A percentile compares a stretch with the other conserved stretches of the same genome.
phyloP scores from a whole-genome alignment of 1,284 basidiomycete species.

The Gymnopus androsaceus region DNA sequence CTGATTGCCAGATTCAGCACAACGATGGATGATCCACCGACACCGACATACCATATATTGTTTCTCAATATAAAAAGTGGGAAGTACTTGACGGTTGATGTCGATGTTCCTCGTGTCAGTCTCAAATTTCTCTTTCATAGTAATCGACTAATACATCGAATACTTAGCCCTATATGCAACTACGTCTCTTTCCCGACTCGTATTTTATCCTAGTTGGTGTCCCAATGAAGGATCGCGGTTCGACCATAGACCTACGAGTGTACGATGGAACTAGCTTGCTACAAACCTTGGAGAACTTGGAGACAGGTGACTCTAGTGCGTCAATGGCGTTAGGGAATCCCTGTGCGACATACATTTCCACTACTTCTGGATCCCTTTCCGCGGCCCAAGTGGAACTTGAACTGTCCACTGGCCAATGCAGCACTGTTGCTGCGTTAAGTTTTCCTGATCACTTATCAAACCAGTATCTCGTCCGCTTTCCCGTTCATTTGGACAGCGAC shows the following conservation, averaged over 20 bases:
- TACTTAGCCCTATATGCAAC: slow-evolving; percentile 9
- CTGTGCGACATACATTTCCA: background rate
- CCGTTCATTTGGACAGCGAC: background rate
- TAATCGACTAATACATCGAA: background rate
- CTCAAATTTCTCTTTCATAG: background rate
- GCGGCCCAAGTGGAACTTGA: background rate
- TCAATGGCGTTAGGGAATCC: background rate
- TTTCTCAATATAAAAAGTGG: slow-evolving; percentile 36
- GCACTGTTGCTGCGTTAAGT: background rate
- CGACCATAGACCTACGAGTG: background rate
- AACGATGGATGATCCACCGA: slow-evolving; percentile 23
- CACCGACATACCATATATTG: slow-evolving; percentile 38
- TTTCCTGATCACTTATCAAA: background rate
- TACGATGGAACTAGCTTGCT: background rate
- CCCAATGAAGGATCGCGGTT: background rate
- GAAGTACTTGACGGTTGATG: slow-evolving; percentile 31
- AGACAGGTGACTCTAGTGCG: background rate
- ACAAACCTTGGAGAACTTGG: background rate
- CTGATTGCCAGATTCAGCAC: slow-evolving; percentile 34
- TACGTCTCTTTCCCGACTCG: slow-evolving; percentile 6
- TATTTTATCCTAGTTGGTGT: slow-evolving; percentile 2
- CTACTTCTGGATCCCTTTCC: background rate
- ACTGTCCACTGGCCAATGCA: background rate
- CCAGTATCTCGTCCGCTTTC: slow-evolving; percentile 5
- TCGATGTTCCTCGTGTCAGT: slow-evolving; percentile 33